Conservation (phyloP, 2,329 filamentous ascomycete genomes). For the Pleurostoma richardsiae region DNA sequence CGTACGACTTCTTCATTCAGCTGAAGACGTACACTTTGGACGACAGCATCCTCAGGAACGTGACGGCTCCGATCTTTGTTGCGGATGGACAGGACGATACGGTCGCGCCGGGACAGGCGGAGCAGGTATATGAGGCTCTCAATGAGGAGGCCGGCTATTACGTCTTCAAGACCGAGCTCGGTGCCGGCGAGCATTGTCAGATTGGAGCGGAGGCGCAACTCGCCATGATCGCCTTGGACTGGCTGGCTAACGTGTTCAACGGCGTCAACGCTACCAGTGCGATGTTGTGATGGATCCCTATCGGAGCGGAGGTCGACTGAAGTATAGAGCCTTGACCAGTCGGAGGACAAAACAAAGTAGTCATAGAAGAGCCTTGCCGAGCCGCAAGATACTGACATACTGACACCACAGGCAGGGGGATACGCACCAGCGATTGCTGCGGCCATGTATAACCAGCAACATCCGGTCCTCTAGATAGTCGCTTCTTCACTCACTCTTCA, state of each 20-base stretch:
- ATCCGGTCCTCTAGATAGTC: too few relatives aligned
- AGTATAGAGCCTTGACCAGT: too few relatives aligned
- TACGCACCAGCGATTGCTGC: too few relatives aligned
- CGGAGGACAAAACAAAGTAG: too few relatives aligned
- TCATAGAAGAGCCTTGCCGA: too few relatives aligned
- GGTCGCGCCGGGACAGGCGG: slow-evolving; percentile 11
- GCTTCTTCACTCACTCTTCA: too few relatives aligned
- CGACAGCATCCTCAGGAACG: slow-evolving; percentile 8
- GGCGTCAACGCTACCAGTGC: background rate
- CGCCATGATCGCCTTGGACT: slow-evolving; percentile 13
- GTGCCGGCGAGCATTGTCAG: slow-evolving; percentile 17
- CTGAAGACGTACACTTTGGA: slow-evolving; percentile 10
- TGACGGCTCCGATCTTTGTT: slow-evolving; percentile 14
- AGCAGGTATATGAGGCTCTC: slow-evolving; percentile 8
- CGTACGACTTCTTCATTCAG: slow-evolving; percentile 16
- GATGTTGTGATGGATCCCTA: too few relatives aligned
- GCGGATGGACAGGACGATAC: slow-evolving; percentile 13
- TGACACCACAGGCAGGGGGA: too few relatives aligned
- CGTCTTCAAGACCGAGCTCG: slow-evolving; percentile 13
- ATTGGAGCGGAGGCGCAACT: slow-evolving; percentile 16
- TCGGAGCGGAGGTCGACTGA: too few relatives aligned
- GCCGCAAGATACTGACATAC: too few relatives aligned
- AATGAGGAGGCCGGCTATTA: slow-evolving; percentile 11
- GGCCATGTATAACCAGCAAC: too few relatives aligned
- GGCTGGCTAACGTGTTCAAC: slow-evolving; percentile 11